Evolutionary conservation across 2,329 filamentous ascomycete species (phyloP).

Genomic region (Pseudopithomyces chartarum): DNA sequence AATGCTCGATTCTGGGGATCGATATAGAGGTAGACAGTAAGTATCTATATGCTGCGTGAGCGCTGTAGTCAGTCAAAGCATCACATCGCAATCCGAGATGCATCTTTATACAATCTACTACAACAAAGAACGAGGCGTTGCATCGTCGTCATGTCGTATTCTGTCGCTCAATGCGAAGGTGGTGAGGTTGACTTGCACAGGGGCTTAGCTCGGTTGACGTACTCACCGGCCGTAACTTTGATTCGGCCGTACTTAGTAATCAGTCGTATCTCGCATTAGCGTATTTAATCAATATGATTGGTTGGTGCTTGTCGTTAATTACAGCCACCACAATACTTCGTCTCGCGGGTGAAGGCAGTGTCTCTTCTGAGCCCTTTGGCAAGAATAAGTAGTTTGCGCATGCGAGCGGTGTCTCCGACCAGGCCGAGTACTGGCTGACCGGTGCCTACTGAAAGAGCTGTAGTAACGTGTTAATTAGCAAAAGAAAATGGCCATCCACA

Average conservation of each 20-base stretch:
- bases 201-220: constrained; percentile 7
- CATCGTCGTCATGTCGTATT: neutral
- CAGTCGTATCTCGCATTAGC: neutral
- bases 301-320: neutral
- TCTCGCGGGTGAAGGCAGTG: neutral
- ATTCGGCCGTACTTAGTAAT: neutral
- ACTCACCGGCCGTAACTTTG: neutral
- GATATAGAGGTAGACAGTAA: neutral
- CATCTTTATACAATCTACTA: constrained; percentile 1
- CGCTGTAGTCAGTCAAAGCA: constrained; percentile 1
- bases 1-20: neutral
- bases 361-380: neutral
- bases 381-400: too few species aligned
- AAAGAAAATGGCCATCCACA: neutral
- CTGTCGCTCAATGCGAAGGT: neutral
- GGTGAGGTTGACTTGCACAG: constrained; percentile 13
- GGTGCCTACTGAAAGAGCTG: neutral
- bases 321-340: neutral
- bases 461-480: neutral
- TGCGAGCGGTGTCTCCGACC: neutral
- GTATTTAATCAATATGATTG: neutral
- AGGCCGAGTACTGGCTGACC: neutral
- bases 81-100: neutral
- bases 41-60: neutral
- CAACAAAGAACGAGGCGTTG: neutral